phyloP scores from a whole-genome alignment of 1,284 basidiomycete species.

The Takashimella tepidaria region DNA sequence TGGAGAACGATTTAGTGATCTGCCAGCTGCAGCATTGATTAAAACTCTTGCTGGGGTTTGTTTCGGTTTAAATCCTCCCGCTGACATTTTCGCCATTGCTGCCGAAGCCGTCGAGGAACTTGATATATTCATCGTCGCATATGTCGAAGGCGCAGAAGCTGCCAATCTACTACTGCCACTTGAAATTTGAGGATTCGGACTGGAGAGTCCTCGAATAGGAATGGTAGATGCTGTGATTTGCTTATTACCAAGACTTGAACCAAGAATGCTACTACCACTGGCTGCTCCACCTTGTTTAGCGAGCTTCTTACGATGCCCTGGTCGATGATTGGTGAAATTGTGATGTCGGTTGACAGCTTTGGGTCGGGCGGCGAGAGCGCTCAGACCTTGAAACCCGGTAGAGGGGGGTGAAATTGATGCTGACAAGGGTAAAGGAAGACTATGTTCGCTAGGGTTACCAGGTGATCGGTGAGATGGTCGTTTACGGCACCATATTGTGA shows the following conservation, averaged over 20 bases:
- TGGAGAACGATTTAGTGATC: not conserved
- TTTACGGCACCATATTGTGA: conserved; percentile 87
- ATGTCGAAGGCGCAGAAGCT: conserved; percentile 19
- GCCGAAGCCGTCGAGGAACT: no score
- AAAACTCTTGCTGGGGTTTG: conserved; percentile 35
- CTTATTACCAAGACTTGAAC: no score
- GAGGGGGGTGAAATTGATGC: conserved; percentile 27
- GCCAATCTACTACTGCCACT: conserved; percentile 17
- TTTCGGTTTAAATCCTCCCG: conserved; percentile 37
- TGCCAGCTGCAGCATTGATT: conserved; percentile 25
- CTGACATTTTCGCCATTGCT: conserved; percentile 32
- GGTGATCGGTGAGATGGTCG: conserved; percentile 19
- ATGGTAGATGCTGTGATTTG: conserved; percentile 33
- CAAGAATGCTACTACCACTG: conserved; percentile 12
- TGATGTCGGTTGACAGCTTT: conserved; percentile 17
- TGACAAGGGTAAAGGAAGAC: conserved; percentile 33
- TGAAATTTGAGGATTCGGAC: conserved; percentile 3
- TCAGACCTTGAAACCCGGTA: conserved; percentile 10
- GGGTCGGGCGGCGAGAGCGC: conserved; percentile 6
- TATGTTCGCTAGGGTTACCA: conserved; percentile 13
- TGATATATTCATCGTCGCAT: conserved; percentile 15
- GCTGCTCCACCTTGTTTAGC: conserved; percentile 11
- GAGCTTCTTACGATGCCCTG: conserved; percentile 22
- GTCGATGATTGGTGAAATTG: conserved; percentile 19
- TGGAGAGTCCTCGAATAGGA: conserved; percentile 34